A percentile compares a stretch with the other conserved stretches of the same genome.
phyloP scores from a whole-genome alignment of 31 red algal species.

The Pterothamnion heteromorphum region DNA sequence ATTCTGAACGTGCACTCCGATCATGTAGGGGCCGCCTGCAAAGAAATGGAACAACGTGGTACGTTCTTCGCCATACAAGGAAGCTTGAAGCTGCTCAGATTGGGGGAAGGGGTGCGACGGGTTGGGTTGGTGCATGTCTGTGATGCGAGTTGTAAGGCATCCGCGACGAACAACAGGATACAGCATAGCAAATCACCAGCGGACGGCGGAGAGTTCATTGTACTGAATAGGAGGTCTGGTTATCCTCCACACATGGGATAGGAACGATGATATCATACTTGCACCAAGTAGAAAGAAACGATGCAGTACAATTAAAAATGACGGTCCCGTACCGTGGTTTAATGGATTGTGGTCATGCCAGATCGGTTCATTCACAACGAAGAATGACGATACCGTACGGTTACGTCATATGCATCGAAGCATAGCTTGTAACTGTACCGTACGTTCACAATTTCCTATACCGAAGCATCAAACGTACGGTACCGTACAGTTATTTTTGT shows the following conservation, averaged over 20 bases:
- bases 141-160: not conserved
- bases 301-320: not conserved
- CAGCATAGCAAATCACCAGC: not conserved
- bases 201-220: not conserved
- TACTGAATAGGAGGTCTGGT: not conserved
- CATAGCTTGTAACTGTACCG: not conserved
- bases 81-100: not conserved
- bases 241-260: not conserved
- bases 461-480: no score
- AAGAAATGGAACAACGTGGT: not conserved
- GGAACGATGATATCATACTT: not conserved
- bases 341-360: not conserved
- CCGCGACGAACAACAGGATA: not conserved
- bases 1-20: not conserved
- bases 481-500: no score
- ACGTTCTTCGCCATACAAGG: not conserved
- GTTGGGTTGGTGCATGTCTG: not conserved
- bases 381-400: not conserved
- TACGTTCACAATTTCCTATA: no score
- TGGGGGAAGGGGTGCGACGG: not conserved
- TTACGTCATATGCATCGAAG: not conserved
- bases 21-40: not conserved
- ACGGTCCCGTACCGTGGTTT: not conserved
- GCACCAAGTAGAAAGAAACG: not conserved
- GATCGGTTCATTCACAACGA: not conserved